Conservation (phyloP, 2,329 filamentous ascomycete species). For the Ascochyta fabae region DNA sequence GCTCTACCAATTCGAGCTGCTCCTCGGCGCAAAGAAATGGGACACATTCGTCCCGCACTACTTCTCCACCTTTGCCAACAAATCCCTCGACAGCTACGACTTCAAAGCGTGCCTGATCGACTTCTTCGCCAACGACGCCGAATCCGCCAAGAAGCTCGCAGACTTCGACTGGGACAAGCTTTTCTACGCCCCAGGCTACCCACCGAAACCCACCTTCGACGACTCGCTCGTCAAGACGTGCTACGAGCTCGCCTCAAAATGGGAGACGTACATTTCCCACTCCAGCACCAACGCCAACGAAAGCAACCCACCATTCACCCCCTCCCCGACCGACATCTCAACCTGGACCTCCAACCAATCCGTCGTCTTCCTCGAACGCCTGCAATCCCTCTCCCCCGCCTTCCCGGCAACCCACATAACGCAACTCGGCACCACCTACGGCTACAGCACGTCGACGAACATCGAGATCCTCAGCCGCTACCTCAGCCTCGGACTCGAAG, state of each 20-base stretch:
- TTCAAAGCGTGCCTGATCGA: conserved; percentile 88
- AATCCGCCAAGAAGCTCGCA: conserved; percentile 67
- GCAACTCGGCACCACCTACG: conserved; percentile 74
- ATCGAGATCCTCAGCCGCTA: conserved; percentile 85
- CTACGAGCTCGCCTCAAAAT: conserved; percentile 81
- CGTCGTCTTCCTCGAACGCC: conserved; percentile 84
- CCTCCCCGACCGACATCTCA: conserved; percentile 64
- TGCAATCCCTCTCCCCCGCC: conserved; percentile 70
- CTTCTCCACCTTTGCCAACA: conserved; percentile 82
- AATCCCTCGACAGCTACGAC: conserved; percentile 90
- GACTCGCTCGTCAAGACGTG: conserved; percentile 85
- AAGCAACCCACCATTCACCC: no score
- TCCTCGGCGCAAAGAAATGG: conserved; percentile 85
- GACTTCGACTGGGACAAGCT: conserved; percentile 87
- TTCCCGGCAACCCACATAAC: conserved; percentile 65
- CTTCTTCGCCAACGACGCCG: conserved; percentile 77
- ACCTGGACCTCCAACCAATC: conserved; percentile 85
- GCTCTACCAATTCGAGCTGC: conserved; percentile 85
- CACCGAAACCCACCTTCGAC: conserved; percentile 90
- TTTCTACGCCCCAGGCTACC: conserved; percentile 88
- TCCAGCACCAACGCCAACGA: not conserved
- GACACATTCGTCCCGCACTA: conserved; percentile 97
- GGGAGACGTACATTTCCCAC: conserved; percentile 64
- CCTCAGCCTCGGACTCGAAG: conserved; percentile 78
- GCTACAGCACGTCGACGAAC: conserved; percentile 73